phyloP scores from a whole-genome alignment of 202 grass and related monocot genomes.

The Setaria viridis region DNA sequence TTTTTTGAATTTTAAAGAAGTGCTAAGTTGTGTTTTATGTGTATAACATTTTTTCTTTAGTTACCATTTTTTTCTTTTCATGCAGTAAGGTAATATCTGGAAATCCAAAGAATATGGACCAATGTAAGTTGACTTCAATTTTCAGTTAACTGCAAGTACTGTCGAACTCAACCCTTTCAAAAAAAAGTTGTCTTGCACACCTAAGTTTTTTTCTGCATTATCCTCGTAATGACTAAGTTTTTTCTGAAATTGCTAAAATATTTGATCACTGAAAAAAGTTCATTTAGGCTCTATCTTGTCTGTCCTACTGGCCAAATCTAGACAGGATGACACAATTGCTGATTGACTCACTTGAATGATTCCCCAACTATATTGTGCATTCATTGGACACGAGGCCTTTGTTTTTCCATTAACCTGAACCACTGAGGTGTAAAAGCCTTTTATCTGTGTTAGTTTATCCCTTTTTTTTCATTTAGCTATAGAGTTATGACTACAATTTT shows the following conservation, averaged over 20 bases:
- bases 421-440: constrained; percentile 22
- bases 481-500: not conserved
- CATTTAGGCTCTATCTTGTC: not conserved
- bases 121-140: constrained; percentile 43
- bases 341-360: not conserved
- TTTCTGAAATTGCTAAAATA: constrained; percentile 9
- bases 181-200: not conserved
- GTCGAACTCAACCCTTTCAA: not conserved
- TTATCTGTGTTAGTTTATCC: not conserved
- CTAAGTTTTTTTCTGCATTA: not conserved
- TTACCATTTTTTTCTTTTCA: constrained; percentile 29
- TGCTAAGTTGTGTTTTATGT: not conserved
- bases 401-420: not conserved
- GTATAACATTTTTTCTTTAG: constrained; percentile 5
- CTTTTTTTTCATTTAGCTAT: not conserved
- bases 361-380: not conserved
- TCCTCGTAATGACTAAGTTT: not conserved
- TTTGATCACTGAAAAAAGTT: not conserved
- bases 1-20: constrained; percentile 7
- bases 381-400: not conserved
- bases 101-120: constrained; percentile 39
- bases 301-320: not conserved
- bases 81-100: constrained; percentile 54
- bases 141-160: constrained; percentile 7
- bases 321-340: not conserved